Conservation (phyloP, 2,329 filamentous ascomycete genomes). For the Stagonosporopsis vannaccii region DNA sequence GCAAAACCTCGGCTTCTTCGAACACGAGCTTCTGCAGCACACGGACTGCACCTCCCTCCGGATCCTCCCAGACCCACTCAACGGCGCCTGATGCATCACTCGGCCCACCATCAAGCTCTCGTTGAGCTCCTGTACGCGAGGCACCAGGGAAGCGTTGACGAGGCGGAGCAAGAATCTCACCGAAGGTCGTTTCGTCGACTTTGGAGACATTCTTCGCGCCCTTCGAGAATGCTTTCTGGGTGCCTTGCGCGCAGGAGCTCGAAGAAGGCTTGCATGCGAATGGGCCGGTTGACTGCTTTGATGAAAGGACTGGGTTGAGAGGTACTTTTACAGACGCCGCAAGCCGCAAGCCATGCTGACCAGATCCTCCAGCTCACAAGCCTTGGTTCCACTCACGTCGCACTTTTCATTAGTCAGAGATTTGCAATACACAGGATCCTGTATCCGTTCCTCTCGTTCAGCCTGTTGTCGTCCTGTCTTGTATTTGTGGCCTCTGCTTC, state of each 20-base stretch:
- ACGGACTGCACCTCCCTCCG: not conserved
- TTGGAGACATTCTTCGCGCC: not conserved
- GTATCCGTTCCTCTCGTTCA: not conserved
- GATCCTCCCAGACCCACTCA: too few species aligned
- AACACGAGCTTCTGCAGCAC: not conserved
- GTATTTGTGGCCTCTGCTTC: too few species aligned
- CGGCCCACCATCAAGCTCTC: not conserved
- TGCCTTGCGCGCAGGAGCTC: not conserved
- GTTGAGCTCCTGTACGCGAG: not conserved
- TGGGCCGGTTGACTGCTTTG: not conserved
- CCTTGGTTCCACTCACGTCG: too few species aligned
- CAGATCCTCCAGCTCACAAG: not conserved
- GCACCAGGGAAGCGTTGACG: not conserved
- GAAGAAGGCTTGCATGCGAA: not conserved
- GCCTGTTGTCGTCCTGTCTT: not conserved
- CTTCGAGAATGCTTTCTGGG: not conserved
- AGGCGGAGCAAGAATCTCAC: not conserved
- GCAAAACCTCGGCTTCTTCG: not conserved
- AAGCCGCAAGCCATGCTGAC: not conserved
- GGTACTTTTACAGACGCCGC: not conserved
- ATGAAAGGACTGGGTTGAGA: too few species aligned
- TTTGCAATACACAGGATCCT: not conserved
- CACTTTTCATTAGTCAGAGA: too few species aligned
- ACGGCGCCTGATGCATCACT: not conserved
- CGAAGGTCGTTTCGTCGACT: not conserved